A percentile compares a stretch with the other conserved stretches of the same genome.
Evolutionary conservation across 208 protist genomes (phyloP).

Genomic region (Wallacemonas sp.): DNA sequence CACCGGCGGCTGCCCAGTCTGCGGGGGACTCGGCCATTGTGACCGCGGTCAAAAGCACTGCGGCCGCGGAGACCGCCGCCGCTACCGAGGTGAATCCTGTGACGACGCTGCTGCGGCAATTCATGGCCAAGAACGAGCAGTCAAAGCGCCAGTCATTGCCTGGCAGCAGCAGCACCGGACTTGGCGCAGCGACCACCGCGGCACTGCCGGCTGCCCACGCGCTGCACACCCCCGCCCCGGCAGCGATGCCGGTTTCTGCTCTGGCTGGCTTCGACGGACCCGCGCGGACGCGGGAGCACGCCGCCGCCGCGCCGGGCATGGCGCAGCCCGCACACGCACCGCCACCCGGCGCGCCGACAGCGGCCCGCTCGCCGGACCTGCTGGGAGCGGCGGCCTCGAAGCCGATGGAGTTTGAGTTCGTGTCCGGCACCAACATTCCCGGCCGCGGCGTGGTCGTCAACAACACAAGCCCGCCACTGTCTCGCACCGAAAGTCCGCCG

Average conservation of each 20-base stretch:
- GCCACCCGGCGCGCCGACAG: neutral
- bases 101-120: slow-evolving; percentile 7
- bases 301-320: neutral
- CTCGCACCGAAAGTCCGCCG: slow-evolving; percentile 11
- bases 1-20: neutral
- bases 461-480: slow-evolving; percentile 12
- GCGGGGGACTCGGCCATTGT: slow-evolving; percentile 3
- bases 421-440: slow-evolving; percentile 73
- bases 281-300: neutral
- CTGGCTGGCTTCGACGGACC: neutral
- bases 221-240: neutral
- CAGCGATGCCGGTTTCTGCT: neutral
- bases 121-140: slow-evolving; percentile 18
- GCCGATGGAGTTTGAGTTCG: slow-evolving; percentile 53
- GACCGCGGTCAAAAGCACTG: neutral
- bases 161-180: too few species aligned
- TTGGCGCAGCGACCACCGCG: neutral
- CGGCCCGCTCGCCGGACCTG: neutral
- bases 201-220: neutral
- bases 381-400: neutral
- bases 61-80: neutral
- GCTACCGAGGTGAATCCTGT: slow-evolving; percentile 7
- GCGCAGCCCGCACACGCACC: neutral
- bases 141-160: slow-evolving; percentile 5
- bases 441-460: slow-evolving; percentile 36